Evolutionary conservation across 805 yeast species (phyloP).

Genomic region (Ogataea siamensis): DNA sequence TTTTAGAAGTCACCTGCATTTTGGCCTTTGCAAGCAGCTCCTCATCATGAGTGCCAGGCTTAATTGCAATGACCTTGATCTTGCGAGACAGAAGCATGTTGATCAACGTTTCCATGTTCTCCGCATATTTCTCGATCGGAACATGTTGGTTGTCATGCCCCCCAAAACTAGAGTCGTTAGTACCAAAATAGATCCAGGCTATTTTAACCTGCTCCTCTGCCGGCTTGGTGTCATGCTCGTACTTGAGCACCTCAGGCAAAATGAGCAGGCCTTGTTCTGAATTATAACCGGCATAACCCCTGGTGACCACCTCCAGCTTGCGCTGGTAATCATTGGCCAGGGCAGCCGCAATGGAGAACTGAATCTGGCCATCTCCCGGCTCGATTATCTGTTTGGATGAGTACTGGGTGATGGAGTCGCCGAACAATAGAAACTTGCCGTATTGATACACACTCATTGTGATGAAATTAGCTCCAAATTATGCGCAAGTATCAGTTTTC

Average conservation of each 20-base stretch:
- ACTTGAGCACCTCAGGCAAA: conserved; percentile 47
- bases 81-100: conserved; percentile 38
- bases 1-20: conserved; percentile 40
- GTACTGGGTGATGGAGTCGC: conserved; percentile 38
- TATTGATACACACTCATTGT: conserved; percentile 23
- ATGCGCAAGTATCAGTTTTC: not conserved
- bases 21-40: conserved; percentile 37
- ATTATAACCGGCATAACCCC: conserved; percentile 81
- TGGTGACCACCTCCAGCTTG: conserved; percentile 60
- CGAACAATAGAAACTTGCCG: conserved; percentile 33
- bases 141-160: conserved; percentile 43
- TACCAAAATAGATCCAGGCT: conserved; percentile 70
- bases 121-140: conserved; percentile 45
- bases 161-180: conserved; percentile 58
- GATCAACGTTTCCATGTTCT: conserved; percentile 47
- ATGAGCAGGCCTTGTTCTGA: conserved; percentile 56
- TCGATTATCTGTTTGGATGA: conserved; percentile 17
- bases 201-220: conserved; percentile 34
- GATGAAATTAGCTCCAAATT: not conserved
- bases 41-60: conserved; percentile 60
- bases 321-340: conserved; percentile 47
- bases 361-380: conserved; percentile 21
- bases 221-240: conserved; percentile 40
- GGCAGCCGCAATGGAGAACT: conserved; percentile 33
- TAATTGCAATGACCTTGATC: conserved; percentile 55